These are phyloP conservation scores for Kernera saxatilis DNA, from an alignment of 345 rosid species.

Conservation along the genomic window DNA sequence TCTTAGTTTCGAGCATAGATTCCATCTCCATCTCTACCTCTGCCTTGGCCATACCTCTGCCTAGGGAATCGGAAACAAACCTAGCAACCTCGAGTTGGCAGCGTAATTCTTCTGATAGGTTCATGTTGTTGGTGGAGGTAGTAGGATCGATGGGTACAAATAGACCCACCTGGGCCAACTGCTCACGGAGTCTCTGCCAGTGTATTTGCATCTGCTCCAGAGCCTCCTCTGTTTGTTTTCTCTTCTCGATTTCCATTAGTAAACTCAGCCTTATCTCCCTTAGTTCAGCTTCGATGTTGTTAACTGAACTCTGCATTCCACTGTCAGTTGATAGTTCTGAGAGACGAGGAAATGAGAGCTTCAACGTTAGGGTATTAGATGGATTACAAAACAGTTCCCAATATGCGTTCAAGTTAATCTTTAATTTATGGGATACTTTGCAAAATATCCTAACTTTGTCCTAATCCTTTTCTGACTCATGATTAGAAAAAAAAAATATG, in stretches of 20 bases:
- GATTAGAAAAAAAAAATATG: background rate
- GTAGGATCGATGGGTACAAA: constrained; percentile 51
- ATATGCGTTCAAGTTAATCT: background rate
- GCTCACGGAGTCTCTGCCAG: constrained; percentile 69
- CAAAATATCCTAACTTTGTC: too few species aligned
- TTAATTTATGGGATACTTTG: background rate
- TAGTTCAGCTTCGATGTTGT: constrained; percentile 49
- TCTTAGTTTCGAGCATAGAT: constrained; percentile 57
- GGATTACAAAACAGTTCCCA: constrained; percentile 1
- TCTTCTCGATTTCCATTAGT: constrained; percentile 67
- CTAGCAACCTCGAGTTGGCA: constrained; percentile 62
- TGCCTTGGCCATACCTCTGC: constrained; percentile 73
- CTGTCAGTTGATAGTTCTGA: constrained; percentile 66
- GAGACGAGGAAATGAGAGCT: background rate
- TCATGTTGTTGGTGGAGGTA: constrained; percentile 29
- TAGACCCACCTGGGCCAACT: constrained; percentile 58
- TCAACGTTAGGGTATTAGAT: background rate
- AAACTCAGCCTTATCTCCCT: constrained; percentile 55
- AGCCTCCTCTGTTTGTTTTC: constrained; percentile 68
- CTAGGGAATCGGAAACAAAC: constrained; percentile 69
- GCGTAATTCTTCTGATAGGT: constrained; percentile 53
- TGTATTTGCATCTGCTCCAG: constrained; percentile 44
- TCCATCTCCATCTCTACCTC: constrained; percentile 74
- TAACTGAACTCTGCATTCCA: constrained; percentile 41
- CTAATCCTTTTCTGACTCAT: too few species aligned